phyloP scores from a whole-genome alignment of 768 basidiomycete species.

The Podaxis pistillaris region DNA sequence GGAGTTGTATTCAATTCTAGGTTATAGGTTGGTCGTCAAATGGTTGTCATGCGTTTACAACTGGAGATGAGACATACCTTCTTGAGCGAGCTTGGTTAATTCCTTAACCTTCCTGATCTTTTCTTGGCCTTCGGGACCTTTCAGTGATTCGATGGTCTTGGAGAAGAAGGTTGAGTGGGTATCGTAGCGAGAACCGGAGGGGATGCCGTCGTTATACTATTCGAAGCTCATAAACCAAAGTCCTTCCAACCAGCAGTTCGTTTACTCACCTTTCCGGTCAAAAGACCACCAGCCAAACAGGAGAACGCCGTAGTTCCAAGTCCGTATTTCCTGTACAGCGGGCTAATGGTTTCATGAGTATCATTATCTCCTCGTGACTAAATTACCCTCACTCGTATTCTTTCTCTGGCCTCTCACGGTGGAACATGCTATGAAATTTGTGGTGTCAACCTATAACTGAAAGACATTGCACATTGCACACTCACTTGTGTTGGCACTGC shows the following conservation, averaged over 20 bases:
- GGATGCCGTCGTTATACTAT: slow-evolving; percentile 75
- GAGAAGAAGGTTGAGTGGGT: slow-evolving; percentile 55
- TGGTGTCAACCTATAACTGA: neutral
- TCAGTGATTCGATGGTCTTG: slow-evolving; percentile 49
- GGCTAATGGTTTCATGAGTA: slow-evolving; percentile 27
- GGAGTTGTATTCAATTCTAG: slow-evolving; percentile 56
- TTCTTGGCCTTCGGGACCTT: slow-evolving; percentile 57
- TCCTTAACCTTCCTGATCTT: slow-evolving; percentile 71
- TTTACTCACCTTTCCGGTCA: slow-evolving; percentile 69
- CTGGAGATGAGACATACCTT: slow-evolving; percentile 29
- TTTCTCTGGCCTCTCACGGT: slow-evolving; percentile 78
- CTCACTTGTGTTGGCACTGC: slow-evolving; percentile 71
- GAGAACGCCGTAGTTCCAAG: slow-evolving; percentile 74
- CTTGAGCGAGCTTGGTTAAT: slow-evolving; percentile 65
- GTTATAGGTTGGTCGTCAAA: too few relatives aligned
- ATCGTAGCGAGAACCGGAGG: slow-evolving; percentile 68
- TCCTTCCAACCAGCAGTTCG: neutral
- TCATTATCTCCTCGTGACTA: neutral
- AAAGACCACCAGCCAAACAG: slow-evolving; percentile 67
- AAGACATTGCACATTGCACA: neutral
- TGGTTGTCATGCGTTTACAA: too few relatives aligned
- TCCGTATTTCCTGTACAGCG: slow-evolving; percentile 65
- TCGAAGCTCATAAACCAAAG: neutral
- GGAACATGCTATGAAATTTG: slow-evolving; percentile 57
- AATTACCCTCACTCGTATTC: slow-evolving; percentile 56